Base-by-base conservation (phyloP, 768 basidiomycete genomes). In the Pseudohyphozyma bogoriensis region DNA sequence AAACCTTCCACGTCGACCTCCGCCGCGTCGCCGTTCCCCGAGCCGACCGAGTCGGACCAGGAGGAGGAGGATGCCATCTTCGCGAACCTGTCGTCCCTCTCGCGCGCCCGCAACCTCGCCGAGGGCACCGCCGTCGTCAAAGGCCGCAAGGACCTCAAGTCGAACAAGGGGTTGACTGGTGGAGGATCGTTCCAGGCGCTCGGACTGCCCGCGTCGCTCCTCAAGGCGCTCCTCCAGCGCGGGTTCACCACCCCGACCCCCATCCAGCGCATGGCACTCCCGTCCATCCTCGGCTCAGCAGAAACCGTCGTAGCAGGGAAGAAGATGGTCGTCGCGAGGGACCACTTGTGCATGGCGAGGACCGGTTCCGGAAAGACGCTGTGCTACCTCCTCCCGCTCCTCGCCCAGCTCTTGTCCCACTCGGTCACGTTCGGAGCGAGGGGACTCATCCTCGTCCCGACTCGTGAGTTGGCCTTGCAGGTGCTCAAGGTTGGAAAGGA, bases 321-420 rank as follows among this genome's bases (percentile, higher is more conserved):
- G 46, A 67, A 63, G 54, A 33, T 63, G 28, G 49, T 51, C 22
- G 62, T 67, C 42, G 65, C 65, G 18, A 44, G 65, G 20, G 65
- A 67, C 40, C 65, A 67, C 51, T 47, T 67, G 4, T 67, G 65
- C 57, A 99, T 97, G 95, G 93, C 95, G 39, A 82, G 95, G 39
- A 99, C 95, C 6, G 95, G 95, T 44, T 95, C 91, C 2, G 95
- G 95, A 61, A 97, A 97, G 76, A 92, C 92, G 13, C 81, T 99
- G 37, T 93, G 93, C 24, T 99, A 92, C 72, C 82, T 97, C 79
- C 77, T 97, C 29, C 95, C 95, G 52, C 80, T 99, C 20, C 78
- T 95, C 0, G 87, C 92, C 59, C 81, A 89, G 49, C 80, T 99
- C 11, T 83, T 85, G 12, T 77, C 83, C 37, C 91, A 95, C 71